Conservation (phyloP, 1,284 basidiomycete genomes). For the Porogramme epimiltina region DNA sequence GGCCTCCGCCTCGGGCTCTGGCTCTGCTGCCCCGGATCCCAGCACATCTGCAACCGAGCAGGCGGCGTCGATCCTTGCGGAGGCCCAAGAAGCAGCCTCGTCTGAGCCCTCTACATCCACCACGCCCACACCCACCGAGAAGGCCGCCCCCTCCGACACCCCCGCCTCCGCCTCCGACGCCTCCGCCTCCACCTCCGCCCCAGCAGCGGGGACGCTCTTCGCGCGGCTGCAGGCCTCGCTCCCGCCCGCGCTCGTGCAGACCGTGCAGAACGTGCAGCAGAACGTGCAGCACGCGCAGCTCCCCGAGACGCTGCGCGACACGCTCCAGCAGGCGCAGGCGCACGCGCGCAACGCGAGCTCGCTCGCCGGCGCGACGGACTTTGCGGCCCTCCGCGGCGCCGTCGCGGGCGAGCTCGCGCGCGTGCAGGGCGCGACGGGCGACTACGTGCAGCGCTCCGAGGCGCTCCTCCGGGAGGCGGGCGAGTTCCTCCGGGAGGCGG, state of each 20-base stretch:
- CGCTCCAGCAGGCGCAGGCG: constrained; percentile 7
- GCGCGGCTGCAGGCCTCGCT: constrained; percentile 72
- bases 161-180: neutral
- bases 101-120: neutral
- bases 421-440: constrained; percentile 54
- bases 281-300: constrained; percentile 51
- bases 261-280: constrained; percentile 52
- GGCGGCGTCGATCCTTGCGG: neutral
- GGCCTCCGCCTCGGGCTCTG: constrained; percentile 11
- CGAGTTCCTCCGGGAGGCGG: constrained; percentile 79
- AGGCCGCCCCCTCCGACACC: neutral
- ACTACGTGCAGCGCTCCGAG: constrained; percentile 82
- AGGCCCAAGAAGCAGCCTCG: neutral
- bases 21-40: constrained; percentile 21
- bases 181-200: neutral
- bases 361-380: neutral
- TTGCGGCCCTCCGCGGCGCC: constrained; percentile 39
- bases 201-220: constrained; percentile 50
- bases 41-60: constrained; percentile 14
- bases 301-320: constrained; percentile 65
- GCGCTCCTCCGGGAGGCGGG: constrained; percentile 71
- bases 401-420: constrained; percentile 73
- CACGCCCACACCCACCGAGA: neutral
- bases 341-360: constrained; percentile 46
- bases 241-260: constrained; percentile 70